Base-by-base conservation (phyloP, 768 basidiomycete genomes). In the Tylopilus balloui region DNA sequence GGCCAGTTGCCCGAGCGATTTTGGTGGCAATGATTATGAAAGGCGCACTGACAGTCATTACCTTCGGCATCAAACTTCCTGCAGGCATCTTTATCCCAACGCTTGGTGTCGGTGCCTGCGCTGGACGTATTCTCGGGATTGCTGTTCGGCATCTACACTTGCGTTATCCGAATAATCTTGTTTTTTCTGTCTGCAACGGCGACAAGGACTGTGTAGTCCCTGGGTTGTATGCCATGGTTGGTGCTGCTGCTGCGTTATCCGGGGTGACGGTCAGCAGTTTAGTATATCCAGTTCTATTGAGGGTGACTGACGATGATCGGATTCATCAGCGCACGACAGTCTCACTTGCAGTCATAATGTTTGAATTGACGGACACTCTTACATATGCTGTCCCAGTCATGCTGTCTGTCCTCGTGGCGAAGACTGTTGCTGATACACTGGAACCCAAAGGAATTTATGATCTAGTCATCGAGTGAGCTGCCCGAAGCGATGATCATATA, bases 81-180 rank as follows among this genome's bases (percentile, higher is more conserved):
- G 92, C 93, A 13, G 95, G 96, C 4, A 96, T 98, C 56, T 99
- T 99, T 69, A 91, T 99, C 34, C 96, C 96, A 0, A 90, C 92
- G 0, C 80, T 99, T 8, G 92, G 88, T 13, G 94, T 95, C 11
- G 94, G 95, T 21, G 94, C 94, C 0, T 94, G 92, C 61, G 88
- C 88, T 24, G 96, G 96, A 2, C 78, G 95, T 20, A 80, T 97
- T 29, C 59, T 92, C 29, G 95, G 95, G 29, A 80, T 96, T 31
- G 60, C 71, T 6, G 78, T 97, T 67, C 90, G 94, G 62, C 86
- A 81, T 69, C 57, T 86, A 45, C 86, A 88, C 58, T 79, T 74
- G 58, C 73, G 71, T 34, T 66, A 86, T 59, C 88, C 90, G 0
- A 51, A 78, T 23, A 72, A 74, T 34, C 47, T 71, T 1, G 62